These are phyloP conservation scores for Globisporangium radiosum DNA, from an alignment of 352 stramenopile species.

Conservation along the genomic window DNA sequence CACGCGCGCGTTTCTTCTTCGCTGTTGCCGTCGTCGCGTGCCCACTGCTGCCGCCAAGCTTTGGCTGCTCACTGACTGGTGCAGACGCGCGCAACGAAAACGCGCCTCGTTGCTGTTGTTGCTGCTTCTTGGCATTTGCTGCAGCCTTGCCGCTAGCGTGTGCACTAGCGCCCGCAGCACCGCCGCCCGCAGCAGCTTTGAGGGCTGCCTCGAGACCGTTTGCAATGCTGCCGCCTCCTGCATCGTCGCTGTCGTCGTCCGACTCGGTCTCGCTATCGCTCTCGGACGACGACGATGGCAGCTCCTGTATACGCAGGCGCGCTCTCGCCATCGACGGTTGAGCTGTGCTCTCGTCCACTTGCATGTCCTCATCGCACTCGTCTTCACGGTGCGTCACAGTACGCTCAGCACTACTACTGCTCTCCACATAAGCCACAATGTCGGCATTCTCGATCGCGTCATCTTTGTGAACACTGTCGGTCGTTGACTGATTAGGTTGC, in stretches of 20 bases:
- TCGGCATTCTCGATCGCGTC: not conserved
- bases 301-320: not conserved
- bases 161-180: constrained; percentile 4
- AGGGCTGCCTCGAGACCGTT: constrained; percentile 62
- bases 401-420: not conserved
- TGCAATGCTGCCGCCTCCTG: not conserved
- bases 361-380: not conserved
- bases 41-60: constrained; percentile 2
- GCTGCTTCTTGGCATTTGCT: not conserved
- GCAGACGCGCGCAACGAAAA: constrained; percentile 8
- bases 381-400: no score
- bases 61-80: constrained; percentile 5
- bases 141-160: not conserved
- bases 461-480: no score
- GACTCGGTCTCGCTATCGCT: constrained; percentile 24
- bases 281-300: constrained; percentile 21
- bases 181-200: constrained; percentile 19
- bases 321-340: not conserved
- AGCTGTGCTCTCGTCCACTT: not conserved
- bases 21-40: not conserved
- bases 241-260: constrained; percentile 16
- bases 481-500: not conserved
- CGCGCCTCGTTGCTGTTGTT: not conserved
- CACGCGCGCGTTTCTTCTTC: constrained; percentile 14
- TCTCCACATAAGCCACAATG: not conserved